Conservation (phyloP, 805 yeast species). For the Ogataea nitratoaversa region DNA sequence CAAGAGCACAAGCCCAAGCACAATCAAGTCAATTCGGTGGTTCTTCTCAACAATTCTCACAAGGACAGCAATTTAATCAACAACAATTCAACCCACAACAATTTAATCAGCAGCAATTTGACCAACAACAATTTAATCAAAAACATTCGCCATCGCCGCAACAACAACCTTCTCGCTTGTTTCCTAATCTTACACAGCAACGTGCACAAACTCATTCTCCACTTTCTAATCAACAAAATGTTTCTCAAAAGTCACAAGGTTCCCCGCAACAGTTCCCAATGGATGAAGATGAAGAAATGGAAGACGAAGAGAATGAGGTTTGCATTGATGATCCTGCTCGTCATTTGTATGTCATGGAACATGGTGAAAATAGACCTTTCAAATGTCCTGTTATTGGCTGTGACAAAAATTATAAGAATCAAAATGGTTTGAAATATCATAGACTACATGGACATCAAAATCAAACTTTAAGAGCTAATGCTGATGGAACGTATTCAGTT, state of each 20-base stretch:
- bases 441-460: conserved; percentile 95
- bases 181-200: conserved; percentile 14
- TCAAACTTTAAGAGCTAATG: conserved; percentile 83
- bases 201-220: conserved; percentile 17
- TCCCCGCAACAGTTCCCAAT: conserved; percentile 30
- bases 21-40: conserved; percentile 4
- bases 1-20: conserved; percentile 19
- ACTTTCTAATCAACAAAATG: conserved; percentile 15
- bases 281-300: conserved; percentile 30
- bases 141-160: background rate
- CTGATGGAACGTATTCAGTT: conserved; percentile 89
- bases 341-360: conserved; percentile 86
- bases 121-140: conserved; percentile 6
- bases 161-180: conserved; percentile 13
- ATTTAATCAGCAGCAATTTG: conserved; percentile 3
- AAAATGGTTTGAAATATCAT: conserved; percentile 95
- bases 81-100: conserved; percentile 9
- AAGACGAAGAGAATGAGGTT: conserved; percentile 35
- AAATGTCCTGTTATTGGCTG: conserved; percentile 98
- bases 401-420: conserved; percentile 95
- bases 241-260: conserved; percentile 12
- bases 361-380: conserved; percentile 89
- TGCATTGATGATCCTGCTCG: conserved; percentile 97
- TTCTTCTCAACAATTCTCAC: conserved; percentile 12
- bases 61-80: conserved; percentile 17